A percentile compares a stretch with the other conserved stretches of the same genome.
Evolutionary conservation across 768 basidiomycete species (phyloP).

Genomic region (Melanogaster broomeanus): DNA sequence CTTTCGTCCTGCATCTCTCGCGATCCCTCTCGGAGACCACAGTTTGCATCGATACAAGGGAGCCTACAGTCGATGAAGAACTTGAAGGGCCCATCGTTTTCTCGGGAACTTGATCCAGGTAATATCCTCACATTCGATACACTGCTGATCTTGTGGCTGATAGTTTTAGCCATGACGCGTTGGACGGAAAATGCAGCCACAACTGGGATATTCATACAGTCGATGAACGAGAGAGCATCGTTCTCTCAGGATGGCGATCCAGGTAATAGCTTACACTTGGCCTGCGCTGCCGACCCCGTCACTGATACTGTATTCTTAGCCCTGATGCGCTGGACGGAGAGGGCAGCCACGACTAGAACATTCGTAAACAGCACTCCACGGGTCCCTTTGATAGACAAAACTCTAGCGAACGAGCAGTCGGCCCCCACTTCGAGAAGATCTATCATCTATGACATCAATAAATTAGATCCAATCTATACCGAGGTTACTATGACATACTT

Average conservation of each 20-base stretch:
- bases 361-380: not conserved
- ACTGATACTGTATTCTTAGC: no score
- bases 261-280: no score
- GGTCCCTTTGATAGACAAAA: no score
- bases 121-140: not conserved
- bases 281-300: no score
- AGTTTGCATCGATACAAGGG: slow-evolving; percentile 1
- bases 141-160: not conserved
- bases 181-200: not conserved
- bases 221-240: no score
- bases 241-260: no score
- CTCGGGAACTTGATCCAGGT: not conserved
- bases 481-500: slow-evolving; percentile 5
- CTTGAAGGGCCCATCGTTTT: not conserved
- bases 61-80: not conserved
- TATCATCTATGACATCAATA: not conserved
- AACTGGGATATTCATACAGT: no score
- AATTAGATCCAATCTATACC: not conserved
- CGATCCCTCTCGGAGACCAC: slow-evolving; percentile 1
- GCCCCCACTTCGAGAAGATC: not conserved
- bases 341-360: no score
- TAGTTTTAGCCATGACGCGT: not conserved
- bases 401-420: not conserved
- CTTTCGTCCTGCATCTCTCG: slow-evolving; percentile 4
- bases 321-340: no score